Evolutionary conservation across 2,329 filamentous ascomycete species (phyloP).

Genomic region (Monosporascus sp.): DNA sequence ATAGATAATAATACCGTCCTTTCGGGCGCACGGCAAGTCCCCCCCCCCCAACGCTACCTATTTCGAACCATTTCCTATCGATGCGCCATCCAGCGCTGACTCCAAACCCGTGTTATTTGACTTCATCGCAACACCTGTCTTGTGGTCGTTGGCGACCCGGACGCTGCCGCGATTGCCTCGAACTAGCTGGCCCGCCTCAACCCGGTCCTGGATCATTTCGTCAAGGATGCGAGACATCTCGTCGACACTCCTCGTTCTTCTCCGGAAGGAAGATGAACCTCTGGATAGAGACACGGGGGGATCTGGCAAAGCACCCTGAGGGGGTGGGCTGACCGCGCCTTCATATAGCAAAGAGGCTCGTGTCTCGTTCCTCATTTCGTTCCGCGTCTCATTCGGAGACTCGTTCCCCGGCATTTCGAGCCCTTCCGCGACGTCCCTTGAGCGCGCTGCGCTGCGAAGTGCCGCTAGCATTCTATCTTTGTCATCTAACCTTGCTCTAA

Average conservation of each 20-base stretch:
- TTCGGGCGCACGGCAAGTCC: conserved; percentile 19
- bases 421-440: conserved; percentile 72
- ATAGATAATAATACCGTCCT: conserved; percentile 23
- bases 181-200: conserved; percentile 68
- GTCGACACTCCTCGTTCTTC: conserved; percentile 66
- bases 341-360: conserved; percentile 26
- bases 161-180: conserved; percentile 63
- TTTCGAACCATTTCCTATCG: conserved; percentile 15
- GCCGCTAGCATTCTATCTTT: conserved; percentile 92
- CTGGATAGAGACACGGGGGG: conserved; percentile 20
- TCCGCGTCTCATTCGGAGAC: not conserved
- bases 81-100: conserved; percentile 32
- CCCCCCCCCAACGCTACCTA: conserved; percentile 20
- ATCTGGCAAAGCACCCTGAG: conserved; percentile 24
- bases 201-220: conserved; percentile 89
- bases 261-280: conserved; percentile 34
- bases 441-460: conserved; percentile 76
- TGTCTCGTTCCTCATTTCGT: conserved; percentile 9
- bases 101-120: conserved; percentile 28
- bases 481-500: conserved; percentile 85
- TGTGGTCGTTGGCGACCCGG: conserved; percentile 46
- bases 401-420: conserved; percentile 30
- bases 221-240: conserved; percentile 92
- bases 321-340: conserved; percentile 27
- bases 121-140: conserved; percentile 31